phyloP scores from a whole-genome alignment of 108 stramenopile genomes.

The Pelagomonas calceolata region DNA sequence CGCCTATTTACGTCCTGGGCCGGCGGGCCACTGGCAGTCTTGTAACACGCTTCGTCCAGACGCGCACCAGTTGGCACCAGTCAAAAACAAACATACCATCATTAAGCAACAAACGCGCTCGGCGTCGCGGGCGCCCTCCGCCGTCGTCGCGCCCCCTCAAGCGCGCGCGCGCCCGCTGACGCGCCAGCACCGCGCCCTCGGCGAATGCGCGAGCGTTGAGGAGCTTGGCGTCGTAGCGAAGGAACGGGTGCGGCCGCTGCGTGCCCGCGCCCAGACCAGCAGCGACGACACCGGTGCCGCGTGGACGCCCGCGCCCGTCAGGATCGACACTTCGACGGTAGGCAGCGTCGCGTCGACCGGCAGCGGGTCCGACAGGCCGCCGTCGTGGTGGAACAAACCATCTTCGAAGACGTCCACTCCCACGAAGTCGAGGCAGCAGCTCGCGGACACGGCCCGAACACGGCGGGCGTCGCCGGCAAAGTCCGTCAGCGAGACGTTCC shows the following conservation, averaged over 20 bases:
- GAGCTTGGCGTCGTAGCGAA: neutral
- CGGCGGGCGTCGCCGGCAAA: neutral
- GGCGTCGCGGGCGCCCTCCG: too few species aligned
- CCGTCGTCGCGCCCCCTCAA: too few species aligned
- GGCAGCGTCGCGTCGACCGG: neutral
- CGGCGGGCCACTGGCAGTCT: too few species aligned
- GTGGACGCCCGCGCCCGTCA: neutral
- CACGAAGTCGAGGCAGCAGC: neutral
- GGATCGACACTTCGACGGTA: neutral
- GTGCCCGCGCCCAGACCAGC: too few species aligned
- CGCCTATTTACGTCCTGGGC: too few species aligned
- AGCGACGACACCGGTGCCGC: neutral
- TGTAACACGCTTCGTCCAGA: too few species aligned
- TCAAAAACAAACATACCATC: too few species aligned
- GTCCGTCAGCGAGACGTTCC: neutral
- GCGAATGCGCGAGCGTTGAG: neutral
- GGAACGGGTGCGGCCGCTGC: neutral
- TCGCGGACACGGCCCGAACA: neutral
- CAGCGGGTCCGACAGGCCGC: neutral
- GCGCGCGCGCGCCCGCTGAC: neutral
- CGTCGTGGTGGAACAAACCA: neutral
- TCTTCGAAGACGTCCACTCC: neutral
- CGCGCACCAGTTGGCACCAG: too few species aligned
- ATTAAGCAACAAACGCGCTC: too few species aligned
- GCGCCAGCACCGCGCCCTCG: neutral